Evolutionary conservation across 73 alveolate species (phyloP).

Genomic region (Symbiodinium natans): DNA sequence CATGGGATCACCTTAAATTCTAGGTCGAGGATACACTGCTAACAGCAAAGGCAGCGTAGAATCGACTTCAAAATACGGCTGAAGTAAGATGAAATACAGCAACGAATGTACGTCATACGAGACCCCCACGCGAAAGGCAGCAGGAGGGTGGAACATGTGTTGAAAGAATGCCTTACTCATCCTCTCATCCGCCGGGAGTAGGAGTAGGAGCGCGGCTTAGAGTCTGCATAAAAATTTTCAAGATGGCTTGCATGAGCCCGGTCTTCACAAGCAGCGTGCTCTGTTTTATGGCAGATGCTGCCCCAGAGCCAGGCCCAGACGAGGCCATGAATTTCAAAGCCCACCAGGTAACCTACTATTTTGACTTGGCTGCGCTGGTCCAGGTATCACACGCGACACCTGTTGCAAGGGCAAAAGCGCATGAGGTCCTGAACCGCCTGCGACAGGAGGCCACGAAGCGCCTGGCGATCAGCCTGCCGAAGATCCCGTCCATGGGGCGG

Average conservation of each 20-base stretch:
- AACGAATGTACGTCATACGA: too few relatives aligned
- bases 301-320: neutral
- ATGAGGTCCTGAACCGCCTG: neutral
- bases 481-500: neutral
- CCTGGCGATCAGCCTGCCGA: neutral
- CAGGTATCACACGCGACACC: neutral
- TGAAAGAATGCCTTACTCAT: too few relatives aligned
- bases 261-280: slow-evolving; percentile 11
- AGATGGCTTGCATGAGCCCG: neutral
- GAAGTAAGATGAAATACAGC: too few relatives aligned
- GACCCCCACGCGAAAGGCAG: too few relatives aligned
- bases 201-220: too few relatives aligned
- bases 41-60: too few relatives aligned
- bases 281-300: neutral
- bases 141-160: too few relatives aligned
- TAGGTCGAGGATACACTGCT: too few relatives aligned
- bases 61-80: too few relatives aligned
- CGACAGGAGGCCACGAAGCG: neutral
- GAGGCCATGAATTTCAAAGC: neutral
- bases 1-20: too few relatives aligned
- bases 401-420: neutral
- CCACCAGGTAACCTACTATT: neutral
- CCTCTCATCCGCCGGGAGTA: too few relatives aligned
- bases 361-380: neutral
- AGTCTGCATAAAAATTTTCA: neutral